A percentile compares a stretch with the other conserved stretches of the same genome.
phyloP scores from a whole-genome alignment of 1,284 basidiomycete species.

The Irpex sp. region DNA sequence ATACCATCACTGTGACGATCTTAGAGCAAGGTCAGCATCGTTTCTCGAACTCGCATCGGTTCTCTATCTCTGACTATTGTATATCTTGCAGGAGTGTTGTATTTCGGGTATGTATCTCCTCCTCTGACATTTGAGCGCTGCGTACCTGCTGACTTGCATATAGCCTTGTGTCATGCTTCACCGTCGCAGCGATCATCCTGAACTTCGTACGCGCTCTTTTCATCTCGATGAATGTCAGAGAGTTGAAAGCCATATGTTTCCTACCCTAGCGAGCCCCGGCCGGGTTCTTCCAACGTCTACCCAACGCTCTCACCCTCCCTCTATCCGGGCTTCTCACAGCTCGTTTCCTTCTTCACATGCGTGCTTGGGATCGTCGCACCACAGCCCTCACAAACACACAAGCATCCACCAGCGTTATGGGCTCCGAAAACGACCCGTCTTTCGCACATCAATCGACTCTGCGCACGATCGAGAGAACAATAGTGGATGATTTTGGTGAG shows the following conservation, averaged over 20 bases:
- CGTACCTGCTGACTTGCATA: background rate
- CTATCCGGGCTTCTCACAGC: constrained; percentile 30
- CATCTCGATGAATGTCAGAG: no score
- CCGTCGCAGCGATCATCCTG: constrained; percentile 22
- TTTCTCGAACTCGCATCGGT: background rate
- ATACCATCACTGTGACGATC: constrained; percentile 24
- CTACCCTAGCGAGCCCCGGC: constrained; percentile 9
- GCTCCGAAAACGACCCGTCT: background rate
- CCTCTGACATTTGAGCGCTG: no score
- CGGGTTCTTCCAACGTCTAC: constrained; percentile 26
- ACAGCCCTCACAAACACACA: background rate
- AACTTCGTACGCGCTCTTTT: constrained; percentile 22
- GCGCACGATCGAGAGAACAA: background rate
- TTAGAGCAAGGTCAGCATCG: constrained; percentile 26
- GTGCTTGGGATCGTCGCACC: constrained; percentile 18
- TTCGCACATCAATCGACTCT: background rate
- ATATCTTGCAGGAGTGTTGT: constrained; percentile 17
- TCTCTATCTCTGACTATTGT: no score
- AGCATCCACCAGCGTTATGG: background rate
- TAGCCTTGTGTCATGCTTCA: constrained; percentile 25
- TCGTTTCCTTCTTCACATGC: constrained; percentile 28
- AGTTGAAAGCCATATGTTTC: background rate
- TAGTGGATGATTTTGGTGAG: constrained; percentile 14
- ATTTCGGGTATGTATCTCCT: constrained; percentile 20
- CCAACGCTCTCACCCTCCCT: constrained; percentile 27